Percentiles rank a stretch among this genome's conserved stretches.
phyloP scores from a whole-genome alignment of 768 basidiomycete species.

The Termitomyces sp. region DNA sequence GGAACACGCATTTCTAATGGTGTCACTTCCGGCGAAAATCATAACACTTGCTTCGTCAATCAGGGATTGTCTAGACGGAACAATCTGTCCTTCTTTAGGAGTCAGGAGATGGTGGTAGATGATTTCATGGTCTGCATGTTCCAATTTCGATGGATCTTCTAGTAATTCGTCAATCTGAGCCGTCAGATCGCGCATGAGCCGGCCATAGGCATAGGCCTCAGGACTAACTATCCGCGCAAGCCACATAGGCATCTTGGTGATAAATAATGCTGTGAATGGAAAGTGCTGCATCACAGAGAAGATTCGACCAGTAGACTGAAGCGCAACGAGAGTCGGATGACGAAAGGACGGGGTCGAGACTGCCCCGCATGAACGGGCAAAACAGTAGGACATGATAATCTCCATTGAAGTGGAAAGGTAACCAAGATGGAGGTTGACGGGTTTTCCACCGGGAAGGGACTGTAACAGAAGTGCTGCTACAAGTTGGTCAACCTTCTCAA shows the following conservation, averaged over 20 bases:
- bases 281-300: constrained; percentile 37
- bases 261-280: constrained; percentile 27
- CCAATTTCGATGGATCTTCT: constrained; percentile 28
- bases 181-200: constrained; percentile 31
- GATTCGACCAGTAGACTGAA: constrained; percentile 34
- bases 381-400: constrained; percentile 19
- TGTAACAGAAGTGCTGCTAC: constrained; percentile 2
- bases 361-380: constrained; percentile 10
- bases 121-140: constrained; percentile 31
- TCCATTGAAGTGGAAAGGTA: constrained; percentile 20
- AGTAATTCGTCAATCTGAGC: constrained; percentile 32
- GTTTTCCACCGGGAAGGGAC: not conserved
- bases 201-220: constrained; percentile 32
- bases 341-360: constrained; percentile 26
- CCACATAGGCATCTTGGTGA: constrained; percentile 30
- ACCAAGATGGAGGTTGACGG: constrained; percentile 20
- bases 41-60: constrained; percentile 34
- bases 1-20: constrained; percentile 36
- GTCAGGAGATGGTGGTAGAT: constrained; percentile 35
- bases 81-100: constrained; percentile 7
- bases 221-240: constrained; percentile 32
- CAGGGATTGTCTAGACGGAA: constrained; percentile 31
- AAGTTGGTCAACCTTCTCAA: constrained; percentile 3
- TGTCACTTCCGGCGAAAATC: constrained; percentile 42
- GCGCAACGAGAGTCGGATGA: constrained; percentile 30